These are phyloP conservation scores for Peronosclerospora sorghi DNA, from an alignment of 352 stramenopile species.

Conservation along the genomic window DNA sequence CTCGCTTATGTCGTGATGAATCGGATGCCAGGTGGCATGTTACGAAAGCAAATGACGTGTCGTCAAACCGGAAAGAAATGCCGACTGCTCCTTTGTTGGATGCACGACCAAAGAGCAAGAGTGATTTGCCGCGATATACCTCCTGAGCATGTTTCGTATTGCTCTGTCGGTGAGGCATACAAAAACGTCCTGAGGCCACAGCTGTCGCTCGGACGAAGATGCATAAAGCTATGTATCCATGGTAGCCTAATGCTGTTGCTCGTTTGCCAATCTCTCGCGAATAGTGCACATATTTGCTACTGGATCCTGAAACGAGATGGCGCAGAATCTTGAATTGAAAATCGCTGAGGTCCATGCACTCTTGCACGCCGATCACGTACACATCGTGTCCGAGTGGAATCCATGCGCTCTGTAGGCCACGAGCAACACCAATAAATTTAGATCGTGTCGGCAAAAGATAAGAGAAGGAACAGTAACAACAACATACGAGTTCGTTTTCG, in stretches of 20 bases:
- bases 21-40: slow-evolving; percentile 84
- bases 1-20: slow-evolving; percentile 37
- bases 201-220: slow-evolving; percentile 69
- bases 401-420: slow-evolving; percentile 37
- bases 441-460: not conserved
- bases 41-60: slow-evolving; percentile 82
- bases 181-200: slow-evolving; percentile 50
- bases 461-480: not conserved
- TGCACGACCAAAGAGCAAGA: slow-evolving; percentile 62
- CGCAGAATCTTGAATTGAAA: slow-evolving; percentile 56
- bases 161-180: slow-evolving; percentile 45
- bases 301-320: slow-evolving; percentile 41
- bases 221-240: slow-evolving; percentile 80
- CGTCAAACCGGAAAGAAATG: slow-evolving; percentile 80
- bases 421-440: slow-evolving; percentile 7
- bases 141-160: slow-evolving; percentile 56
- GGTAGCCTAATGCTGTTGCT: slow-evolving; percentile 68
- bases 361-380: slow-evolving; percentile 86
- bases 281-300: slow-evolving; percentile 61
- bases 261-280: slow-evolving; percentile 73
- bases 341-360: slow-evolving; percentile 80
- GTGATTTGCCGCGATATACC: slow-evolving; percentile 64
- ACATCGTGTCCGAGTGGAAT: slow-evolving; percentile 80
- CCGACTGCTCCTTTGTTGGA: slow-evolving; percentile 87
- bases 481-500: slow-evolving; percentile 36